Base-by-base conservation (phyloP, 129 eudicot species). In the Flaveria linearis region DNA sequence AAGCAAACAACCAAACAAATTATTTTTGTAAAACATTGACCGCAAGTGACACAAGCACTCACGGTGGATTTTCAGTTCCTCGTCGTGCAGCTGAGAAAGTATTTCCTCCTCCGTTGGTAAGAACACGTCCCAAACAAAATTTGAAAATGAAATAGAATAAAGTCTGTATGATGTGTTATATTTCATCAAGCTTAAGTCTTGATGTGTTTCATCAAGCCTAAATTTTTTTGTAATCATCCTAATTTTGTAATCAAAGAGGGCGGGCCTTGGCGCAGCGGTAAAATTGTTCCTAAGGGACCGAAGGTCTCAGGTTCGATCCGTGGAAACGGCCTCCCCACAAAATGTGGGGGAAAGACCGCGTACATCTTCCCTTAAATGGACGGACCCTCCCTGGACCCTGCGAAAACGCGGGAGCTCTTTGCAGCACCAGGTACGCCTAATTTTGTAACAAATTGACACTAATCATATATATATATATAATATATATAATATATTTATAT, bases 51-150 rank as follows among this genome's bases (percentile, higher is more conserved):
- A 92, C 97, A 5, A 92, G 97, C 66, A 92, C 96, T 70, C 97
- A 92, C 25, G 97, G 97, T 80, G 97, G 97, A 81, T 89, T 92
- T 79, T 92, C 97, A 26, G 96, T 92, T 36, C 97, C 97, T 74
- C 96, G 96, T 14, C 91, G 97, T 30, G 96, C 97, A 52, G 97
- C 96, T 71, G 96, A 92, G 78, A 89, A 92, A 86, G 97, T 92
- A 46, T 92, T 92, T 58, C 97, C 97, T 61, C 7, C 14, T 79
- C 93, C 97, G 16, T 72, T 89, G 87, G 97, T 92, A 79, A 50
- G n/a, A 71, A 51, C 53, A 22, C 2, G 7, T 42, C 53, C 77
- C 36, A 49, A 43, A 68, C 16, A n/a, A 43, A 18, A 68, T 16
- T 13, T 16, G 4, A 25, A 58, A 22, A 22, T 61, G 11, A 60